Conservation (phyloP, 2,329 filamentous ascomycete species). For the Bipolaris victoriae region DNA sequence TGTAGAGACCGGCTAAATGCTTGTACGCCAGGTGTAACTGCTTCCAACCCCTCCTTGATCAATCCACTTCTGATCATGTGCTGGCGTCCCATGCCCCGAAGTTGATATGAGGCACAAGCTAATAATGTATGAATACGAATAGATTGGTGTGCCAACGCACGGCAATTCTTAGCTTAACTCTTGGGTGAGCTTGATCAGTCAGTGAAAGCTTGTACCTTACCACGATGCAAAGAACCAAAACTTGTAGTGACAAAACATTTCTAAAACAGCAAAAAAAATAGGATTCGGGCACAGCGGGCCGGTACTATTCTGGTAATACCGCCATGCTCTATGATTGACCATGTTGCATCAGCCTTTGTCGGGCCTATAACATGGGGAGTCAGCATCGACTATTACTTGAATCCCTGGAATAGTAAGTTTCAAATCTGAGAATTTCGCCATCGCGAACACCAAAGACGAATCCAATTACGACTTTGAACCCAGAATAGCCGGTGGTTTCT, state of each 20-base stretch:
- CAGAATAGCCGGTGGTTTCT: conserved; percentile 37
- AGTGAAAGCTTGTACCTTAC: conserved; percentile 13
- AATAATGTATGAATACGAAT: conserved; percentile 15
- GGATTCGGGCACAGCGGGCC: background rate
- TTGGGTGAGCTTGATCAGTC: conserved; percentile 23
- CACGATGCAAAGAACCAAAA: background rate
- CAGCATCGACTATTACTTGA: background rate
- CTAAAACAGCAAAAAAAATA: background rate
- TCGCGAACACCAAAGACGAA: background rate
- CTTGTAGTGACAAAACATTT: background rate
- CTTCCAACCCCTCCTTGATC: conserved; percentile 23
- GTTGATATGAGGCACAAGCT: conserved; percentile 18
- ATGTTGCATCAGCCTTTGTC: conserved; percentile 2
- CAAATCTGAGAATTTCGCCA: conserved; percentile 8
- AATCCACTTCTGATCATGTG: conserved; percentile 15
- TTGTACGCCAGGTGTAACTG: conserved; percentile 23
- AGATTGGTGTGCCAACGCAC: conserved; percentile 21
- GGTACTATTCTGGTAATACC: background rate
- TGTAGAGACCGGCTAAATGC: conserved; percentile 39
- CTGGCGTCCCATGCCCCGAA: conserved; percentile 15
- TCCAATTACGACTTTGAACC: conserved; percentile 8
- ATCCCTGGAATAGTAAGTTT: conserved; percentile 8
- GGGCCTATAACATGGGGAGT: conserved; percentile 8
- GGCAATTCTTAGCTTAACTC: conserved; percentile 17
- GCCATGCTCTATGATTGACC: background rate